A percentile compares a stretch with the other conserved stretches of the same genome.
Conservation (phyloP, 2,329 filamentous ascomycete species). For the Beauveria brongniartii region DNA sequence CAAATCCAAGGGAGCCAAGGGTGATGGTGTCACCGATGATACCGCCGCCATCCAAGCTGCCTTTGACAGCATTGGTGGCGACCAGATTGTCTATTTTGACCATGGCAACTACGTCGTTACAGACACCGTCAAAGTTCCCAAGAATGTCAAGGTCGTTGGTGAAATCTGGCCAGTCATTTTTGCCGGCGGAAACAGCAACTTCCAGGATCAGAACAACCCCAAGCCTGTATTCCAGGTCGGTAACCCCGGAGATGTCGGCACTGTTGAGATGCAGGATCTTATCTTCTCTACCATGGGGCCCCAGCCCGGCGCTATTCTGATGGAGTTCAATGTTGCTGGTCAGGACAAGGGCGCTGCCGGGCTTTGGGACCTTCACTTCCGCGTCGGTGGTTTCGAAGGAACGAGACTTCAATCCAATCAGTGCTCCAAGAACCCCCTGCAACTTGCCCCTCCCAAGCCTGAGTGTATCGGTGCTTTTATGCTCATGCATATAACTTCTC, state of each 20-base stretch:
- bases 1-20: constrained; percentile 74
- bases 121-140: constrained; percentile 63
- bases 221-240: constrained; percentile 83
- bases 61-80: constrained; percentile 57
- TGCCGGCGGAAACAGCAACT: constrained; percentile 62
- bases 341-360: constrained; percentile 60
- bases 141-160: constrained; percentile 78
- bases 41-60: constrained; percentile 75
- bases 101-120: constrained; percentile 66
- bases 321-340: constrained; percentile 82
- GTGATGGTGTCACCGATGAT: constrained; percentile 82
- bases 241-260: constrained; percentile 64
- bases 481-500: constrained; percentile 55
- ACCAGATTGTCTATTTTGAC: constrained; percentile 66
- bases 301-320: constrained; percentile 78
- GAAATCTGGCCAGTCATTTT: constrained; percentile 90
- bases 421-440: constrained; percentile 68
- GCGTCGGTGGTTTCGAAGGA: constrained; percentile 79
- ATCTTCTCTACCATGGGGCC: constrained; percentile 79
- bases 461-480: constrained; percentile 69
- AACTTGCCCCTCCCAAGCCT: constrained; percentile 51
- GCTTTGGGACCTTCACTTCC: constrained; percentile 95
- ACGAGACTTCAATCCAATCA: constrained; percentile 72
- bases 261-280: constrained; percentile 80
- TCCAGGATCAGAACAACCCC: constrained; percentile 67